Percentiles rank a stretch among this genome's conserved stretches.
Evolutionary conservation across 495 filamentous ascomycete genomes (phyloP).

Genomic region (Polyplosphaeria fusca): DNA sequence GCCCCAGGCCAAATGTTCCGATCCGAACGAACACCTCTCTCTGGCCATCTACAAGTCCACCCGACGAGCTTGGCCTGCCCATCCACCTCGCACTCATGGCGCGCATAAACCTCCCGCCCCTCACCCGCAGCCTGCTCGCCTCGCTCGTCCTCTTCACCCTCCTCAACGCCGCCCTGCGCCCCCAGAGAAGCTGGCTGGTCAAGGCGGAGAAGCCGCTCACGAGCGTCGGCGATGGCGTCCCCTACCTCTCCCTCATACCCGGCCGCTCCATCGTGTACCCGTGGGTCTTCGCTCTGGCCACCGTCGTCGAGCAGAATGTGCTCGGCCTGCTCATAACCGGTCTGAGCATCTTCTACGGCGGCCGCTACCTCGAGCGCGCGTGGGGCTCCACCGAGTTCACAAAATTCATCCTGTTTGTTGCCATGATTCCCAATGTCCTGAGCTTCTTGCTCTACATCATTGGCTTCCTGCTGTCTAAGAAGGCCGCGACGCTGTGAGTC

Average conservation of each 20-base stretch:
- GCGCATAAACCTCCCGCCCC: slow-evolving; percentile 86
- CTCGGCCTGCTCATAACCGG: slow-evolving; percentile 79
- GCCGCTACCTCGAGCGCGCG: slow-evolving; percentile 90
- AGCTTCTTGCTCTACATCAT: slow-evolving; percentile 69
- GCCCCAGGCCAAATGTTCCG: not conserved
- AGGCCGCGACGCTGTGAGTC: slow-evolving; percentile 68
- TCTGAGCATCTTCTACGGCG: slow-evolving; percentile 84
- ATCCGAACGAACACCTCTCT: not conserved
- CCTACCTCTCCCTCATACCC: slow-evolving; percentile 83
- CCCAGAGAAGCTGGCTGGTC: slow-evolving; percentile 47
- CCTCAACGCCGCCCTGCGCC: slow-evolving; percentile 72
- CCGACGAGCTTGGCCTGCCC: not conserved
- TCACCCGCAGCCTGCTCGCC: slow-evolving; percentile 78
- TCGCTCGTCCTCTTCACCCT: slow-evolving; percentile 71
- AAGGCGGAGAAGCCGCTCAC: slow-evolving; percentile 31
- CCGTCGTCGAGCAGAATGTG: slow-evolving; percentile 89
- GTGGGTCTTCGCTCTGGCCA: slow-evolving; percentile 85
- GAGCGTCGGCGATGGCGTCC: slow-evolving; percentile 57
- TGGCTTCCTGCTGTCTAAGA: slow-evolving; percentile 66
- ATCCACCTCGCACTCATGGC: slow-evolving; percentile 55
- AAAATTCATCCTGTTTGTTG: slow-evolving; percentile 78
- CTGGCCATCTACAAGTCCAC: not conserved
- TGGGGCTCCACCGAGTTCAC: slow-evolving; percentile 92
- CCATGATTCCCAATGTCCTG: slow-evolving; percentile 74
- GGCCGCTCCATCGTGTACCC: slow-evolving; percentile 80